A percentile compares a stretch with the other conserved stretches of the same genome.
Evolutionary conservation across 1,284 basidiomycete species (phyloP).

Genomic region (Sanghuangporus weigelae): DNA sequence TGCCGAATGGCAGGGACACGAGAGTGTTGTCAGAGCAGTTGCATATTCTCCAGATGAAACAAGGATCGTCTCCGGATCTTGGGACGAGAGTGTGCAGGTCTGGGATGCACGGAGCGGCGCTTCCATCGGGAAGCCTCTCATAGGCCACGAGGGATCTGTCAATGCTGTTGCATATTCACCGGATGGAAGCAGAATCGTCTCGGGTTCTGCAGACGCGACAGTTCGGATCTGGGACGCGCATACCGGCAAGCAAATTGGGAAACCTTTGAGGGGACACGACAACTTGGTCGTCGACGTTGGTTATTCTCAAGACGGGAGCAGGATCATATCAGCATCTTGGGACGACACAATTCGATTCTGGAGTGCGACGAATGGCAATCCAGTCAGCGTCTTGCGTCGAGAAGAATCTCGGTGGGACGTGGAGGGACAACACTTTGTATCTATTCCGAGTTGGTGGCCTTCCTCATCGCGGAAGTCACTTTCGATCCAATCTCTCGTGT

Average conservation of each 20-base stretch:
- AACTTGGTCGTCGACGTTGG: not conserved
- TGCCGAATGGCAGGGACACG: not conserved
- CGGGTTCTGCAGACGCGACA: not conserved
- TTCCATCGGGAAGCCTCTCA: not conserved
- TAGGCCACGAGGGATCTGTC: not conserved
- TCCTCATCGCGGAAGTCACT: not conserved
- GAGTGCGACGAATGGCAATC: not conserved
- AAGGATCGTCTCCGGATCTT: not conserved
- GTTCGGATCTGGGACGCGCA: not conserved
- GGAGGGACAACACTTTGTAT: not conserved
- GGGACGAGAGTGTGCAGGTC: not conserved
- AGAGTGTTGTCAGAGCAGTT: not conserved
- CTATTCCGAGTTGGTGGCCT: not conserved
- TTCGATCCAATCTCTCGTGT: not conserved
- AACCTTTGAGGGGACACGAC: not conserved
- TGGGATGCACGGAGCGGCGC: not conserved
- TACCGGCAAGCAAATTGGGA: not conserved
- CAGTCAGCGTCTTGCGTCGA: not conserved
- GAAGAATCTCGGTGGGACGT: not conserved
- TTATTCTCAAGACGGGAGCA: not conserved
- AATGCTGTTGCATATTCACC: not conserved
- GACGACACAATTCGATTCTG: not conserved
- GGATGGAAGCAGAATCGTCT: not conserved
- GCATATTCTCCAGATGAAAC: not conserved
- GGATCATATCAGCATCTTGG: not conserved